phyloP scores from a whole-genome alignment of 805 yeast genomes.

The Phaffomyces thermotolerans region DNA sequence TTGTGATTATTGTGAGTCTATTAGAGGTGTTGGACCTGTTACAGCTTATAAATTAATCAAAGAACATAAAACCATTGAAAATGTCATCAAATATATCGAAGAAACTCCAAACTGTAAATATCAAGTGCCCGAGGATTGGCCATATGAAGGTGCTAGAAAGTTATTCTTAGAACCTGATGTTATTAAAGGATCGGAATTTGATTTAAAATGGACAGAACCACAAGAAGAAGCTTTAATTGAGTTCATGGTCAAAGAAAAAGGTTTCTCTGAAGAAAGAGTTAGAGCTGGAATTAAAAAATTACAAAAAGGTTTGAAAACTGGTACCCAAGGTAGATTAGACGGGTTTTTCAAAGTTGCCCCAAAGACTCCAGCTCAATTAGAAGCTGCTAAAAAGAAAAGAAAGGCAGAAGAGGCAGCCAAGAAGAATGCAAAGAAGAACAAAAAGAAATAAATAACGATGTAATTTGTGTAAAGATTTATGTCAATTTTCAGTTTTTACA shows the following conservation, averaged over 20 bases:
- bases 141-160: constrained; percentile 79
- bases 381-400: constrained; percentile 23
- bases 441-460: constrained; percentile 5
- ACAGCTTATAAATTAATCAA: constrained; percentile 85
- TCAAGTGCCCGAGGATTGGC: constrained; percentile 93
- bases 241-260: constrained; percentile 79
- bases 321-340: constrained; percentile 87
- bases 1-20: constrained; percentile 95
- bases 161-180: constrained; percentile 83
- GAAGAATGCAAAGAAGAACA: constrained; percentile 19
- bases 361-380: constrained; percentile 40
- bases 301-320: constrained; percentile 73
- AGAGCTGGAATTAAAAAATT: constrained; percentile 80
- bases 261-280: constrained; percentile 89
- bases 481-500: too few relatives aligned
- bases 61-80: constrained; percentile 78
- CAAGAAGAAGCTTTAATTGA: constrained; percentile 77
- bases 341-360: constrained; percentile 76
- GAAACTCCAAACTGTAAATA: constrained; percentile 53
- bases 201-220: constrained; percentile 84
- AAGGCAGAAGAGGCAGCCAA: constrained; percentile 23
- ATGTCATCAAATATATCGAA: constrained; percentile 54
- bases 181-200: constrained; percentile 48
- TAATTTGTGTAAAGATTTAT: not conserved
- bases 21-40: constrained; percentile 92